These are phyloP conservation scores for Solanum hybrid DNA, from an alignment of 305 asterid genomes.

Conservation along the genomic window DNA sequence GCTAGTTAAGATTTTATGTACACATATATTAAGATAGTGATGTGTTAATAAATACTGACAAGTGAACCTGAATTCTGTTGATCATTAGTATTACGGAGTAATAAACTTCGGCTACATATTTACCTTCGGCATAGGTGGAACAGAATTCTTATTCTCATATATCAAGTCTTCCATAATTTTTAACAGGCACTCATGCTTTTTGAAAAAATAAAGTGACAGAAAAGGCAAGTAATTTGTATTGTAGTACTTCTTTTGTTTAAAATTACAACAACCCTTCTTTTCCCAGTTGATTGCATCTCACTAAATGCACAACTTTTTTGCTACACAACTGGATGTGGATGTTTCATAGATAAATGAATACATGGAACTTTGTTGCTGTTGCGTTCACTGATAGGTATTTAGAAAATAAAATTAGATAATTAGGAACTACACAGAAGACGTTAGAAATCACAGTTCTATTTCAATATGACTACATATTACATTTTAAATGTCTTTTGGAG, in stretches of 20 bases:
- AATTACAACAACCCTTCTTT: not conserved
- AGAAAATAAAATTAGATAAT: not conserved
- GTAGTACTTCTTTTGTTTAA: not conserved
- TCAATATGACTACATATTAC: not conserved
- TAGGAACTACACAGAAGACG: not conserved
- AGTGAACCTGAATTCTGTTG: not conserved
- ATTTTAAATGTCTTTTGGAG: not conserved
- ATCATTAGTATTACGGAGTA: not conserved
- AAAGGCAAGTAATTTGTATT: not conserved
- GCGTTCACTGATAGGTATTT: not conserved
- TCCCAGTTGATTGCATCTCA: not conserved
- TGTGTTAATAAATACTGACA: not conserved
- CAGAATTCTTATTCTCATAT: not conserved
- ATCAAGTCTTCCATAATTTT: not conserved
- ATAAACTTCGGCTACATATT: not conserved
- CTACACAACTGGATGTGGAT: not conserved
- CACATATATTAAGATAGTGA: not conserved
- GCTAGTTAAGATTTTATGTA: not conserved
- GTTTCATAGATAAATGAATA: not conserved
- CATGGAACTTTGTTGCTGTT: not conserved
- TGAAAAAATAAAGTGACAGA: not conserved
- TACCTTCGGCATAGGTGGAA: not conserved
- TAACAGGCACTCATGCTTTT: not conserved
- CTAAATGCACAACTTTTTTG: not conserved
- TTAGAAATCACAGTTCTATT: not conserved